phyloP scores from a whole-genome alignment of 1,139 yeast genomes.

The Zygoascus hellenicus region DNA sequence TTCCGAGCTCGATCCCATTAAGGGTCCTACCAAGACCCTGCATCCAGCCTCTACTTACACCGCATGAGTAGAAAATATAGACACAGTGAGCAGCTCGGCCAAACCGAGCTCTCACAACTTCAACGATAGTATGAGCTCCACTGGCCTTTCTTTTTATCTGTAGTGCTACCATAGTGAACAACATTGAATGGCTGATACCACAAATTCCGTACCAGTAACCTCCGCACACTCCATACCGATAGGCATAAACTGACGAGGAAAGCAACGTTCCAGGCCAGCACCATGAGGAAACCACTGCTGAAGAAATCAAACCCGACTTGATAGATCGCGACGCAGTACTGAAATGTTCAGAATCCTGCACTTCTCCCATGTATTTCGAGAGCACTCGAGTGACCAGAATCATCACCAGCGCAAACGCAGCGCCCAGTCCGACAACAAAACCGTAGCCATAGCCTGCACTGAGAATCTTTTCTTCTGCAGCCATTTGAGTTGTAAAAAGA shows the following conservation, averaged over 20 bases:
- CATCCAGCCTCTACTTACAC: neutral
- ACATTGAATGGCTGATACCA: slow-evolving; percentile 59
- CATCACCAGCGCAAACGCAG: slow-evolving; percentile 77
- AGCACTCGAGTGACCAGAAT: slow-evolving; percentile 63
- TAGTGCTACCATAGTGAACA: slow-evolving; percentile 67
- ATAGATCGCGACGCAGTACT: slow-evolving; percentile 83
- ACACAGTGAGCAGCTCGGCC: slow-evolving; percentile 63
- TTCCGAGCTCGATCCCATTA: too few relatives aligned
- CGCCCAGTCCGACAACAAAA: slow-evolving; percentile 78
- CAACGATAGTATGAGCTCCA: slow-evolving; percentile 62
- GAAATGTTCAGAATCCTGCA: slow-evolving; percentile 84
- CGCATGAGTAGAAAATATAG: slow-evolving; percentile 54
- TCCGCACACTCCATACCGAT: slow-evolving; percentile 68
- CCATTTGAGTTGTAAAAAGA: too few relatives aligned
- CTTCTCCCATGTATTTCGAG: slow-evolving; percentile 70
- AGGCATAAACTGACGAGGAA: slow-evolving; percentile 67
- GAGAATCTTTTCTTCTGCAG: slow-evolving; percentile 21
- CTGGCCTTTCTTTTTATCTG: slow-evolving; percentile 41
- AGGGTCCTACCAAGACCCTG: too few relatives aligned
- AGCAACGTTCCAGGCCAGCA: slow-evolving; percentile 85
- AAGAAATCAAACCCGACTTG: slow-evolving; percentile 68
- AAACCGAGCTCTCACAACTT: slow-evolving; percentile 58
- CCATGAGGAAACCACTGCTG: slow-evolving; percentile 87
- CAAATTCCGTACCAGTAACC: slow-evolving; percentile 69
- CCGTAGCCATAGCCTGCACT: slow-evolving; percentile 81